A percentile compares a stretch with the other conserved stretches of the same genome.
These are phyloP conservation scores for Xylariaceae sp. DNA, from an alignment of 2,329 filamentous ascomycete genomes.

Conservation along the genomic window DNA sequence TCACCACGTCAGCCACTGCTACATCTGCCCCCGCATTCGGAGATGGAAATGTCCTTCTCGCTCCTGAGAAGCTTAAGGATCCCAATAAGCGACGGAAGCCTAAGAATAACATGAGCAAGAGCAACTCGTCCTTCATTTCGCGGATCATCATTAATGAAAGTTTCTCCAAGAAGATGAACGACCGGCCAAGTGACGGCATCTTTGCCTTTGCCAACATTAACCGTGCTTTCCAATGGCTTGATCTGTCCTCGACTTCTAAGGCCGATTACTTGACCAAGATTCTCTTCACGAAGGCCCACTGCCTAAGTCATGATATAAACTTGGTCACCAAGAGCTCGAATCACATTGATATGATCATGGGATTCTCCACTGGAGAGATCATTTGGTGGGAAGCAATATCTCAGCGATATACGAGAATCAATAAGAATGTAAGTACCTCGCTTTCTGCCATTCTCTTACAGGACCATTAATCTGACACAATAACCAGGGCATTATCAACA, in stretches of 20 bases:
- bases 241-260: conserved; percentile 73
- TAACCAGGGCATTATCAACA: conserved; percentile 76
- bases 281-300: conserved; percentile 93
- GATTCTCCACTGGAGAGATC: conserved; percentile 93
- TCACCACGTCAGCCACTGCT: conserved; percentile 37
- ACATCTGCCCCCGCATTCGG: conserved; percentile 68
- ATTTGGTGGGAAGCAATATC: conserved; percentile 98
- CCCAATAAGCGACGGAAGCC: conserved; percentile 82
- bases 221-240: conserved; percentile 92
- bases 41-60: conserved; percentile 74
- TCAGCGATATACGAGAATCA: conserved; percentile 90
- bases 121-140: conserved; percentile 98
- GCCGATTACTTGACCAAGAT: conserved; percentile 93
- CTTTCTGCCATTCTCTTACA: background rate
- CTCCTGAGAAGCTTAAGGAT: conserved; percentile 62
- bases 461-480: conserved; percentile 7
- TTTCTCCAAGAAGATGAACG: conserved; percentile 71
- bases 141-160: conserved; percentile 87
- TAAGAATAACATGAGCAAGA: conserved; percentile 98
- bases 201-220: conserved; percentile 96
- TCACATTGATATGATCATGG: conserved; percentile 90
- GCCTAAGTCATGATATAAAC: conserved; percentile 92
- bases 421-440: conserved; percentile 73
- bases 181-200: conserved; percentile 72
- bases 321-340: conserved; percentile 69